Evolutionary conservation across 2,329 filamentous ascomycete genomes (phyloP).

Genomic region (Coniochaeta ligniaria): DNA sequence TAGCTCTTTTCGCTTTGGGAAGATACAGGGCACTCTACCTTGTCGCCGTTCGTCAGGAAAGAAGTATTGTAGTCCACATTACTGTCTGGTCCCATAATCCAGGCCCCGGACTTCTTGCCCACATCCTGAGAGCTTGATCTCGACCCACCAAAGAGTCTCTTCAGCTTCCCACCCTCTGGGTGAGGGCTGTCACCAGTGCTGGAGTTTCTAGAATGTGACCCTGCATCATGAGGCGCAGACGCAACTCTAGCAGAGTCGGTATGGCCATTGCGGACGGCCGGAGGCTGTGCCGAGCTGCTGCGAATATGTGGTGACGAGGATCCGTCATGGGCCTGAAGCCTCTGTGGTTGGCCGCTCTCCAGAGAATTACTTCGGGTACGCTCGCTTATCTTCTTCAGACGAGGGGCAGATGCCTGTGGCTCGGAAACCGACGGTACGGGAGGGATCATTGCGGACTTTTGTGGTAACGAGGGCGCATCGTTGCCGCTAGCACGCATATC

Average conservation of each 20-base stretch:
- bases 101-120: conserved; percentile 28
- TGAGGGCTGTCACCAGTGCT: conserved; percentile 37
- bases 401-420: neutral
- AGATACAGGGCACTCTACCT: conserved; percentile 26
- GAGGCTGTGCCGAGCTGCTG: conserved; percentile 41
- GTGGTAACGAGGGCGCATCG: conserved; percentile 4
- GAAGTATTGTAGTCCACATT: conserved; percentile 49
- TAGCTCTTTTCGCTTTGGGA: conserved; percentile 4
- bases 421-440: neutral
- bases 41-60: conserved; percentile 46
- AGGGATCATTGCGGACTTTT: conserved; percentile 1
- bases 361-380: neutral
- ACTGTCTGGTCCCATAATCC: conserved; percentile 47
- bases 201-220: conserved; percentile 22
- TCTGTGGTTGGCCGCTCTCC: conserved; percentile 1
- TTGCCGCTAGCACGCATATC: conserved; percentile 1
- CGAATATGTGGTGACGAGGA: conserved; percentile 25
- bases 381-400: neutral
- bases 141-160: conserved; percentile 46
- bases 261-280: conserved; percentile 19
- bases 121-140: conserved; percentile 40
- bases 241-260: conserved; percentile 21
- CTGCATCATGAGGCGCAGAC: conserved; percentile 18
- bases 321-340: conserved; percentile 7
- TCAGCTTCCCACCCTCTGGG: conserved; percentile 31